These are phyloP conservation scores for Cylindrodendrum hubeiense DNA, from an alignment of 2,329 filamentous ascomycete genomes.

Conservation along the genomic window DNA sequence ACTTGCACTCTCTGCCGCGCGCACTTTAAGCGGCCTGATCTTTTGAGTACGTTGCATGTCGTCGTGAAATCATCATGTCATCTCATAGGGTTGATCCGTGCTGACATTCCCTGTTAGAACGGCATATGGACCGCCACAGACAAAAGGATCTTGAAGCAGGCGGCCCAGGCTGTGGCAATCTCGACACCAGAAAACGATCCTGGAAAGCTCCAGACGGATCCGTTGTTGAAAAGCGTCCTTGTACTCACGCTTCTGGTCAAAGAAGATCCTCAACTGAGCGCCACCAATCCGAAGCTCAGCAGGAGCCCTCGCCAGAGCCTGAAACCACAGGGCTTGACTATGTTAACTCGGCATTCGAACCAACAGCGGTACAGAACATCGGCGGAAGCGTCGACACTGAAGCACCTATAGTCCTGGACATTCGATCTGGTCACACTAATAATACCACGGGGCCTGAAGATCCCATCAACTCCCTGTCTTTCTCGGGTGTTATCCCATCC, in stretches of 20 bases:
- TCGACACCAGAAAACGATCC: conserved; percentile 67
- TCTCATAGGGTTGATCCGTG: background rate
- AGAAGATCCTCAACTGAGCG: conserved; percentile 24
- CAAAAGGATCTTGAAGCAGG: conserved; percentile 69
- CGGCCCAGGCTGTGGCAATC: conserved; percentile 60
- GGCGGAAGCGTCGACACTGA: background rate
- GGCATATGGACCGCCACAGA: conserved; percentile 67
- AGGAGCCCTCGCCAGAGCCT: conserved; percentile 19
- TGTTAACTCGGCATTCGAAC: background rate
- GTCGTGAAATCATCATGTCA: background rate
- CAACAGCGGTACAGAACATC: background rate
- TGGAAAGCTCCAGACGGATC: conserved; percentile 67
- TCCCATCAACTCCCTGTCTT: conserved; percentile 1
- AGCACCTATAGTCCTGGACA: background rate
- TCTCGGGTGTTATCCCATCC: background rate
- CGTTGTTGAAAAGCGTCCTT: conserved; percentile 59
- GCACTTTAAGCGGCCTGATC: conserved; percentile 71
- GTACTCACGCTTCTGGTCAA: conserved; percentile 18
- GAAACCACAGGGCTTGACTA: conserved; percentile 1
- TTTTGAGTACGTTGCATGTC: conserved; percentile 48
- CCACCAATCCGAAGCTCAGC: conserved; percentile 17
- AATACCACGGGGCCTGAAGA: background rate
- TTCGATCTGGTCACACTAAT: background rate
- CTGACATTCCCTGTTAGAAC: conserved; percentile 53
- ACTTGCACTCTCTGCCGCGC: conserved; percentile 71